A percentile compares a stretch with the other conserved stretches of the same genome.
These are phyloP conservation scores for Coemansia umbellata DNA, from an alignment of 192 early-diverging fungal species.

Conservation along the genomic window DNA sequence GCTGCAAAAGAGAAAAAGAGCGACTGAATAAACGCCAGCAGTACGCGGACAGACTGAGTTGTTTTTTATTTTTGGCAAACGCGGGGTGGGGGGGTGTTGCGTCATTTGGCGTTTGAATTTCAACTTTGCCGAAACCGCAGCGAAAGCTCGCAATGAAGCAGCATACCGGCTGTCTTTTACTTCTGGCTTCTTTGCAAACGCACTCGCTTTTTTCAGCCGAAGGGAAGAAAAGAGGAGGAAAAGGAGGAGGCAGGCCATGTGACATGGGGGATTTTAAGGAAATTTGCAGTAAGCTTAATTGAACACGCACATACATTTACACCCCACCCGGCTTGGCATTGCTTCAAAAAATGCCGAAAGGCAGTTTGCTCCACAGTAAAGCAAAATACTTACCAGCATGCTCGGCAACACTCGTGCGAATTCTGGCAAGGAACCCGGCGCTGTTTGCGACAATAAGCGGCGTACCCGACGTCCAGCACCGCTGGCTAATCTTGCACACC, in stretches of 20 bases:
- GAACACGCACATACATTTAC: no score
- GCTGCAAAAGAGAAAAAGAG: no score
- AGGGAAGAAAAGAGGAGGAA: neutral
- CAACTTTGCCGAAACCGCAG: no score
- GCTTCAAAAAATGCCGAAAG: neutral
- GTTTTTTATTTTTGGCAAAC: no score
- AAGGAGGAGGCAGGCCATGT: neutral
- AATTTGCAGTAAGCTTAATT: no score
- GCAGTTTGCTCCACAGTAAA: neutral
- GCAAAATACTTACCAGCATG: slow-evolving; percentile 77
- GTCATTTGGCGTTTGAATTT: no score
- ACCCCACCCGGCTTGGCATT: neutral
- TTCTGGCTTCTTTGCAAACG: no score
- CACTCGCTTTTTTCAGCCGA: no score
- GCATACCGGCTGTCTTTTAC: no score
- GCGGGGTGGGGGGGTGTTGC: no score
- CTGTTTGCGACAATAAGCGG: slow-evolving; percentile 66
- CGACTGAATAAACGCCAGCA: slow-evolving; percentile 1
- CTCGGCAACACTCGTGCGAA: slow-evolving; percentile 69
- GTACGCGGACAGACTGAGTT: neutral
- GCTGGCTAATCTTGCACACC: slow-evolving; percentile 54
- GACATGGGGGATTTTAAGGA: no score
- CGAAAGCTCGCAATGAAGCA: no score
- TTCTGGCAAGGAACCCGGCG: slow-evolving; percentile 74
- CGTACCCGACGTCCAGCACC: slow-evolving; percentile 62